A percentile compares a stretch with the other conserved stretches of the same genome.
Conservation (phyloP, 192 early-diverging fungal species). For the Backusella circina region DNA sequence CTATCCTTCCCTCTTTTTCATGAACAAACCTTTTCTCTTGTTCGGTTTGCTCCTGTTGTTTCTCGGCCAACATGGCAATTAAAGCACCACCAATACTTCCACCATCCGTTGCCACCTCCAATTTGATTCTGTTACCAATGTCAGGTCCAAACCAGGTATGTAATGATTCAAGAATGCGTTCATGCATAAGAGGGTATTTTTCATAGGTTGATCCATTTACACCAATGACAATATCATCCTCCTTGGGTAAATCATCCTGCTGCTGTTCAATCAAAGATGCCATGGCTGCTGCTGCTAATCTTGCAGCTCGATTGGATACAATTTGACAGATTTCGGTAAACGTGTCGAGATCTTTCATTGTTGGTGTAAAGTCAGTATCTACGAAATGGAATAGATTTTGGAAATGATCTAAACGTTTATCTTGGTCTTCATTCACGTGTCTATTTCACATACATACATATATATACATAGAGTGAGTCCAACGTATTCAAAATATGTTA, state of each 20-base stretch:
- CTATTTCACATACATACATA: constrained; percentile 43
- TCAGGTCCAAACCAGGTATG: constrained; percentile 70
- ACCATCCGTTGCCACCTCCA: constrained; percentile 72
- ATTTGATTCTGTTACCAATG: constrained; percentile 62
- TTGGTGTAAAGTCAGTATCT: constrained; percentile 41
- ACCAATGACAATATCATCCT: constrained; percentile 65
- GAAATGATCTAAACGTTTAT: constrained; percentile 35
- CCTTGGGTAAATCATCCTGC: constrained; percentile 5
- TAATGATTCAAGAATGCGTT: constrained; percentile 71
- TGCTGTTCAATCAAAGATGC: constrained; percentile 48
- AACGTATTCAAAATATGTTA: constrained; percentile 26
- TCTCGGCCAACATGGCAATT: constrained; percentile 49
- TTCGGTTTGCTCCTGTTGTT: not conserved
- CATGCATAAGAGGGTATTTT: constrained; percentile 80
- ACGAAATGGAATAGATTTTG: not conserved
- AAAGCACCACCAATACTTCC: constrained; percentile 77
- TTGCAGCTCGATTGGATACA: constrained; percentile 79
- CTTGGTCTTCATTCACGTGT: constrained; percentile 42
- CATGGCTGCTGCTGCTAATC: constrained; percentile 68
- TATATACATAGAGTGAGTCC: not conserved
- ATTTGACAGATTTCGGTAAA: constrained; percentile 67
- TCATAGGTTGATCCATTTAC: constrained; percentile 91
- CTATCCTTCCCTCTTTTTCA: not conserved
- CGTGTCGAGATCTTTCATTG: constrained; percentile 59
- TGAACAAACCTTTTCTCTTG: constrained; percentile 10